Evolutionary conservation across 768 basidiomycete species (phyloP).

Genomic region (Mycena venus): DNA sequence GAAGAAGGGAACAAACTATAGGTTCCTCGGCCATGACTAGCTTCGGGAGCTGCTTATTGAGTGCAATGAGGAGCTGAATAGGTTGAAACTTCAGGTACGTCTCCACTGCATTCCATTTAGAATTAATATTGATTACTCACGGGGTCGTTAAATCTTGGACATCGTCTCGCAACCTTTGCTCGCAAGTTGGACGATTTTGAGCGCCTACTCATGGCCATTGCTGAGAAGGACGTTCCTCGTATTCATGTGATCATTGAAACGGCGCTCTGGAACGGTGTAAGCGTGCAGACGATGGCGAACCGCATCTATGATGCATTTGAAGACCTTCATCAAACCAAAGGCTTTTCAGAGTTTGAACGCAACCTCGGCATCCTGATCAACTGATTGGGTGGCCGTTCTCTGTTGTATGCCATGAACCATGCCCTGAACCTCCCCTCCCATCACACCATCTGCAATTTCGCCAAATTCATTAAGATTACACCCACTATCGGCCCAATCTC

Average conservation of each 20-base stretch:
- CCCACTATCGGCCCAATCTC: slow-evolving; percentile 15
- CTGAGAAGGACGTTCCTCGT: slow-evolving; percentile 11
- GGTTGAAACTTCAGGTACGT: slow-evolving; percentile 1
- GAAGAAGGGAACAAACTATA: slow-evolving; percentile 1
- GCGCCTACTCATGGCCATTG: slow-evolving; percentile 18
- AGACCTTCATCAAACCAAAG: neutral
- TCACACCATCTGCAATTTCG: neutral
- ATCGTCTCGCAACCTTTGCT: neutral
- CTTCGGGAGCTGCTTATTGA: neutral
- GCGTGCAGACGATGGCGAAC: slow-evolving; percentile 9
- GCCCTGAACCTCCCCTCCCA: slow-evolving; percentile 21
- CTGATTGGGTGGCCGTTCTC: slow-evolving; percentile 16
- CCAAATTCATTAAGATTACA: neutral
- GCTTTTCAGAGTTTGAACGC: neutral
- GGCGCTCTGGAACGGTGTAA: slow-evolving; percentile 12
- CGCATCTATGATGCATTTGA: slow-evolving; percentile 18
- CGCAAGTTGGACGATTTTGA: neutral
- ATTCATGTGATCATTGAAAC: slow-evolving; percentile 2
- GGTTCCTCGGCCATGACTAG: neutral
- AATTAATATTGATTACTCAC: too few species aligned
- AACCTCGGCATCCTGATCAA: slow-evolving; percentile 2
- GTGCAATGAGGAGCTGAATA: neutral
- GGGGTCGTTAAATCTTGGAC: neutral
- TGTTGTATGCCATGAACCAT: slow-evolving; percentile 32
- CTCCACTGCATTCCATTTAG: too few species aligned